Conservation (phyloP, 495 filamentous ascomycete genomes). For the Tuber brumale region DNA sequence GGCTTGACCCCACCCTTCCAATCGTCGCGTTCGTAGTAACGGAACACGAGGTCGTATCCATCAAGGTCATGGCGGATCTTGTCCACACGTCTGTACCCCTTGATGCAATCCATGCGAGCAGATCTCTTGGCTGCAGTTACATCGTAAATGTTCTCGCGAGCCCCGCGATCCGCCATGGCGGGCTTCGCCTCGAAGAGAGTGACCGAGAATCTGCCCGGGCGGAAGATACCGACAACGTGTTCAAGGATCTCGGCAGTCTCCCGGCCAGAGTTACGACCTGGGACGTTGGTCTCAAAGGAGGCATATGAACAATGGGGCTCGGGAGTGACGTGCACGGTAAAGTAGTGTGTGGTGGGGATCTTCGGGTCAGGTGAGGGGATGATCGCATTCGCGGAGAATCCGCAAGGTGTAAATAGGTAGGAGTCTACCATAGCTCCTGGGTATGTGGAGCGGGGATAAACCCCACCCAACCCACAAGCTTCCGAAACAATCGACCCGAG, state of each 20-base stretch:
- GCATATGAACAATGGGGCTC: constrained; percentile 98
- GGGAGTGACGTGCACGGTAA: constrained; percentile 97
- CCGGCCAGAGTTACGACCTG: constrained; percentile 78
- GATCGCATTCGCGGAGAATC: constrained; percentile 96
- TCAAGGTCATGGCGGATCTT: constrained; percentile 96
- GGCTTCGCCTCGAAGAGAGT: constrained; percentile 92
- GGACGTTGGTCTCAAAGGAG: constrained; percentile 98
- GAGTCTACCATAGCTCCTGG: constrained; percentile 93
- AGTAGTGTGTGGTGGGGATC: constrained; percentile 68
- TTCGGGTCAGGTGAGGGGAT: constrained; percentile 68
- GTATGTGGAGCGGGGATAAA: constrained; percentile 80
- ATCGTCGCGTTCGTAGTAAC: constrained; percentile 88
- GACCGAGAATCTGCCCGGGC: constrained; percentile 90
- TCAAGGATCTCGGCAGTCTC: constrained; percentile 84
- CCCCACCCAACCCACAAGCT: constrained; percentile 75
- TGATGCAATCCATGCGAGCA: constrained; percentile 70
- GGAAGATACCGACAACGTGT: constrained; percentile 92
- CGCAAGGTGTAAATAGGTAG: constrained; percentile 94
- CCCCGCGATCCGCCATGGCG: constrained; percentile 44
- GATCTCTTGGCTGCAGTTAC: constrained; percentile 46
- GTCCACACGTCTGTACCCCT: constrained; percentile 84
- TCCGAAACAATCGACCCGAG: constrained; percentile 91
- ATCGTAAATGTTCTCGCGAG: constrained; percentile 41
- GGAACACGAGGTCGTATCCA: constrained; percentile 94
- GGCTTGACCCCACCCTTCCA: constrained; percentile 57